Conservation (phyloP, 2,329 filamentous ascomycete species). For the Septoria linicola region DNA sequence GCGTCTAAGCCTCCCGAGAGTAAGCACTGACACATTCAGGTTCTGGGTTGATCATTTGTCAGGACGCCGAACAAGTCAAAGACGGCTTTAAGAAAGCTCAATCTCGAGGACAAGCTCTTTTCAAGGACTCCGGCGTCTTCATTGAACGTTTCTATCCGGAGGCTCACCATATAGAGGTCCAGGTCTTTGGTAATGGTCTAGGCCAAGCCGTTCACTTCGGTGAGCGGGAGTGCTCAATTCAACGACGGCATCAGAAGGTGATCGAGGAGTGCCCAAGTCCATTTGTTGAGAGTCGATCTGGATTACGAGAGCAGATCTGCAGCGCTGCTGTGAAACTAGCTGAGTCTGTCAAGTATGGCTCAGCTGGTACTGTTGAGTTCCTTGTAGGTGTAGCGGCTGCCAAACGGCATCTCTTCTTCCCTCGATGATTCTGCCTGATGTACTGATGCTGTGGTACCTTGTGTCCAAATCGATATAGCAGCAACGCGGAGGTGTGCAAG, state of each 20-base stretch:
- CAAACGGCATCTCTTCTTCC: too few relatives aligned
- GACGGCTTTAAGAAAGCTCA: conserved; percentile 61
- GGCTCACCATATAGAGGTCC: conserved; percentile 83
- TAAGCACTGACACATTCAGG: conserved; percentile 43
- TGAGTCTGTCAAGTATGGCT: conserved; percentile 65
- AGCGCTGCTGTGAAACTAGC: conserved; percentile 69
- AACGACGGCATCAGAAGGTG: conserved; percentile 85
- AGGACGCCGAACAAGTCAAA: conserved; percentile 66
- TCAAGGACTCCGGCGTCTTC: conserved; percentile 77
- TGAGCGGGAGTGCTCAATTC: conserved; percentile 84
- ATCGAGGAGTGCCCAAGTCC: conserved; percentile 86
- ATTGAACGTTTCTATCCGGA: conserved; percentile 80
- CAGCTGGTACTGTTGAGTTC: conserved; percentile 86
- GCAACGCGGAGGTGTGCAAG: too few relatives aligned
- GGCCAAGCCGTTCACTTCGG: conserved; percentile 80
- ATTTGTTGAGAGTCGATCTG: conserved; percentile 51
- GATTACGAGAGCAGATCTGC: conserved; percentile 61
- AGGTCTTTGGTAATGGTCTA: conserved; percentile 80
- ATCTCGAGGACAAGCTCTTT: conserved; percentile 73
- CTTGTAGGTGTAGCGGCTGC: too few relatives aligned
- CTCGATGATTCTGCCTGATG: too few relatives aligned
- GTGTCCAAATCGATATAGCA: too few relatives aligned
- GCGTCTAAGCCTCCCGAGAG: not conserved
- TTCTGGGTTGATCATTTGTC: conserved; percentile 79
- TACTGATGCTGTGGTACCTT: too few relatives aligned